phyloP scores from a whole-genome alignment of 2,329 filamentous ascomycete species.

The Penicillium sp. region DNA sequence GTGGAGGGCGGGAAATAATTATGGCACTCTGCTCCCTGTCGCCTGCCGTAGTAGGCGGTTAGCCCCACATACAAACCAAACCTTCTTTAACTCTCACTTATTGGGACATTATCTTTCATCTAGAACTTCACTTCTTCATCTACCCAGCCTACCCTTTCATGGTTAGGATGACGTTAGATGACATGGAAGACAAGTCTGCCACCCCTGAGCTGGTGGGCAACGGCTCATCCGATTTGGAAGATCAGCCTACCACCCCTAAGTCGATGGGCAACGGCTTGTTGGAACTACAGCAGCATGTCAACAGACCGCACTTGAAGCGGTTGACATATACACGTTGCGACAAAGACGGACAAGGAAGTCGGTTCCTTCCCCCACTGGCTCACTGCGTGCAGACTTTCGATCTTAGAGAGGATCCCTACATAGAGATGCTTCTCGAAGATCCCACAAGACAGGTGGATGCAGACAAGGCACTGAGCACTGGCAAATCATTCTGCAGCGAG shows the following conservation, averaged over 20 bases:
- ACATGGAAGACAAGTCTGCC: slow-evolving; percentile 4
- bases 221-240: slow-evolving; percentile 7
- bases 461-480: slow-evolving; percentile 24
- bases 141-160: background rate
- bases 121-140: too few species aligned
- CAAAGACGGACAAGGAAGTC: background rate
- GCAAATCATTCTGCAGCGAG: slow-evolving; percentile 43
- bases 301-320: slow-evolving; percentile 11
- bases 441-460: slow-evolving; percentile 34
- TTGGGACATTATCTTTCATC: too few species aligned
- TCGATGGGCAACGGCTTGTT: too few species aligned
- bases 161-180: background rate
- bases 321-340: slow-evolving; percentile 18
- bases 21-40: too few species aligned
- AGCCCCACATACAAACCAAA: too few species aligned
- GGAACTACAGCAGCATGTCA: too few species aligned
- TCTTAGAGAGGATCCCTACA: slow-evolving; percentile 58
- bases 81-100: too few species aligned
- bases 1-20: slow-evolving; percentile 17
- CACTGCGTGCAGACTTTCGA: slow-evolving; percentile 46
- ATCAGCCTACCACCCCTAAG: too few species aligned
- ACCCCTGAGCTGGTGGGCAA: background rate
- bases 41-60: too few species aligned
- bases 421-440: slow-evolving; percentile 47
- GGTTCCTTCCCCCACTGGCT: slow-evolving; percentile 45